Conservation (phyloP, 257 asterid genomes). For the Apocynum venetum region DNA sequence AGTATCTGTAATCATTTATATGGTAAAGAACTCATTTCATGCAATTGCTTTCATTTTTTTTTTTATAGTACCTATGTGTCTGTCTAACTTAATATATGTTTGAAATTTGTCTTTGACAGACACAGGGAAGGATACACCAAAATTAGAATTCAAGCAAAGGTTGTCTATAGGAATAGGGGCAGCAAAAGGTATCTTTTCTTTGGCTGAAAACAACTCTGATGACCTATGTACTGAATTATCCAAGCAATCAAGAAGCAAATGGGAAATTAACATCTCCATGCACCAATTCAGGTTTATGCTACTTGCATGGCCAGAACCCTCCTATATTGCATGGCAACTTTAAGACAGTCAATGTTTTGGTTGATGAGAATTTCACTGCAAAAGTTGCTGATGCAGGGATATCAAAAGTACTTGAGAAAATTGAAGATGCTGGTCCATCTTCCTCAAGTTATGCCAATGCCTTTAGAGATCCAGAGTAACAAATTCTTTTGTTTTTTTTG, state of each 20-base stretch:
- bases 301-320: conserved; percentile 58
- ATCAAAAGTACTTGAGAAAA: conserved; percentile 35
- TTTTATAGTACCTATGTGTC: not conserved
- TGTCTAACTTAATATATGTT: conserved; percentile 2
- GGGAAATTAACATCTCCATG: not conserved
- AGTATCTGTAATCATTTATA: conserved; percentile 58
- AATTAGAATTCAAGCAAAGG: conserved; percentile 78
- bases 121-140: conserved; percentile 36
- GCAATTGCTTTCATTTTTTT: not conserved
- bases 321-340: conserved; percentile 54
- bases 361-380: conserved; percentile 68
- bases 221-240: not conserved
- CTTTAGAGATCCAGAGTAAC: conserved; percentile 75
- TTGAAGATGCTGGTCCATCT: conserved; percentile 48
- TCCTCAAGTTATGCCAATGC: conserved; percentile 32
- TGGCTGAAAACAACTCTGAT: not conserved
- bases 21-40: conserved; percentile 33
- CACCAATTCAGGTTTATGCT: conserved; percentile 47
- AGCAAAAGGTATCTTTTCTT: conserved; percentile 52
- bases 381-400: conserved; percentile 74
- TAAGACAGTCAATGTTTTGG: conserved; percentile 71
- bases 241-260: not conserved
- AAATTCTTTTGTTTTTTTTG: not conserved
- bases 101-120: conserved; percentile 16
- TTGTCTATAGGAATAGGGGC: conserved; percentile 65